Evolutionary conservation across 2,329 filamentous ascomycete genomes (phyloP), one percentile per base, ranked within the genome.

Genomic region (Botrytis porri): DNA sequence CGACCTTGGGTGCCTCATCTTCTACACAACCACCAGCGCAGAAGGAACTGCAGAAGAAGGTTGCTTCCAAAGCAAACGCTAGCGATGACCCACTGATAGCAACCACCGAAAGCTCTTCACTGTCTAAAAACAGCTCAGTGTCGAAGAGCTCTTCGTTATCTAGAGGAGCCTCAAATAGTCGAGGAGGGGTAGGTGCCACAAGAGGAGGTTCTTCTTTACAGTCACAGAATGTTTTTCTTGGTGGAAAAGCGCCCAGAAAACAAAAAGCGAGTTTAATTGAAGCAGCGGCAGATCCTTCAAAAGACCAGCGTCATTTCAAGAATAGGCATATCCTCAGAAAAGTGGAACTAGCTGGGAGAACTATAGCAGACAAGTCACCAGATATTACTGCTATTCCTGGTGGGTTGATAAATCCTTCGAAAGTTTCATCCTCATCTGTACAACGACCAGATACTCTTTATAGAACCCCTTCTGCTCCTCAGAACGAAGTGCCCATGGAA

Each of bases 291-390:
- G 84, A 88, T 77, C 76, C 83, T 14, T 81, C 76, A 3, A 86
- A 82, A 74, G 75, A 79, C 1, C 82, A 83, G 0, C 85, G 83
- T 63, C 73, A 83, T 16, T 85, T 88, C 60, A 78, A 71, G 2
- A 84, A 79, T 7, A 76, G 81, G 74, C 83, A 81, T 16, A 75
- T 81, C 14, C 77, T 78, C 39, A 83, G 85, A 48, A 79, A 84
- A 32, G 82, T 85, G 3, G 81, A 85, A 73, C 81, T 86, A 45
- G 79, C 80, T 59, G 82, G 80, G 9, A 84, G 85, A 41, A 83
- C 84, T 32, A 83, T 81, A 70, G 83, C 84, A 62, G 86, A 88
- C 43, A 74, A 74, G 35, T 82, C 84, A 3, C 78, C 82, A 2
- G 81, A 83, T 71, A 74, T 82, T 51, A 81, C 81, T 12, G 77